Percentiles rank a stretch among this genome's conserved stretches.
Conservation (phyloP, 495 filamentous ascomycete genomes). For the Glarea lozoyensis region DNA sequence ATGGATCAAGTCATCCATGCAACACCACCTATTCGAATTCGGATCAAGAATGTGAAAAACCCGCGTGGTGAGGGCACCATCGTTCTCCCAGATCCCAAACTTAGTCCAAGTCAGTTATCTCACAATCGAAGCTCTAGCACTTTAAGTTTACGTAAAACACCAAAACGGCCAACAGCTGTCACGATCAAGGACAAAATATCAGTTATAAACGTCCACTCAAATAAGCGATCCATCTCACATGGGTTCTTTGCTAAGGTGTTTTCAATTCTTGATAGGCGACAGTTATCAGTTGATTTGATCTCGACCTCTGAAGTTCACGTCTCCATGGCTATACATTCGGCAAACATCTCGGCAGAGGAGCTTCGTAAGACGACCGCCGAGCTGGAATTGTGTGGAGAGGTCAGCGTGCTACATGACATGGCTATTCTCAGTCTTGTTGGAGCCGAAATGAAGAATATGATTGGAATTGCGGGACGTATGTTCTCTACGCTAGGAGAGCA, state of each 20-base stretch:
- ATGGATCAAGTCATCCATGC: constrained; percentile 98
- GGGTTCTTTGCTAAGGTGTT: constrained; percentile 92
- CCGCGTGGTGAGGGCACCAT: constrained; percentile 79
- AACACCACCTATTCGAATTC: constrained; percentile 72
- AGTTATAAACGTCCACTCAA: constrained; percentile 91
- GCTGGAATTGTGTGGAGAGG: constrained; percentile 66
- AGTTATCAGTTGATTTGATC: constrained; percentile 83
- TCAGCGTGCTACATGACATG: constrained; percentile 80
- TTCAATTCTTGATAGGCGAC: constrained; percentile 67
- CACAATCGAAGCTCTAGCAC: constrained; percentile 29
- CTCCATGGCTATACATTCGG: constrained; percentile 84
- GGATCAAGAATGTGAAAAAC: constrained; percentile 98
- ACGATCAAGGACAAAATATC: constrained; percentile 91
- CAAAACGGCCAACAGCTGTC: constrained; percentile 79
- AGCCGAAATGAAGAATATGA: constrained; percentile 89
- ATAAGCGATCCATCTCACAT: constrained; percentile 78
- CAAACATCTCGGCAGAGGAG: constrained; percentile 53
- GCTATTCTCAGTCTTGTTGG: constrained; percentile 88
- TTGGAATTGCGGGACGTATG: constrained; percentile 83
- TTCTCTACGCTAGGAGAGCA: constrained; percentile 83
- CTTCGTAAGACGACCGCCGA: constrained; percentile 61
- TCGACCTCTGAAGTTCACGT: constrained; percentile 92
- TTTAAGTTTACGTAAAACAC: constrained; percentile 33
- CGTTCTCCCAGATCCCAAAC: constrained; percentile 54
- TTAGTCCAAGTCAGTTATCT: constrained; percentile 26